Evolutionary conservation across 2,329 filamentous ascomycete species (phyloP).

Genomic region (Epicoccum nigrum): DNA sequence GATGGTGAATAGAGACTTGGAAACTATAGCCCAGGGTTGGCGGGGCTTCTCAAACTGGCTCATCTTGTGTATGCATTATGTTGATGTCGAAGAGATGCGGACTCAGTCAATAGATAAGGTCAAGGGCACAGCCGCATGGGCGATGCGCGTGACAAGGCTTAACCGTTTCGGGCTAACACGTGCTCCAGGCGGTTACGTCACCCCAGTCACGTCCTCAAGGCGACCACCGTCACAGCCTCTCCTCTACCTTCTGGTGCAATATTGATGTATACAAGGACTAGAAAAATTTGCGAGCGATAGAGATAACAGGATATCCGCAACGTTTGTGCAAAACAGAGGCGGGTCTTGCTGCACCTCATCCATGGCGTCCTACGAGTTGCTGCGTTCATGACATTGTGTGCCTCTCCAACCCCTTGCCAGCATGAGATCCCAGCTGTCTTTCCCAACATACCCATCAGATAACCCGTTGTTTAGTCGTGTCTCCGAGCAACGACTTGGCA

Average conservation of each 20-base stretch:
- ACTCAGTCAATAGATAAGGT: slow-evolving; percentile 20
- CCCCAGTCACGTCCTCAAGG: slow-evolving; percentile 3
- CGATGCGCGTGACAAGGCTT: slow-evolving; percentile 8
- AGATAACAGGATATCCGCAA: too few species aligned
- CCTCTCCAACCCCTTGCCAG: background rate
- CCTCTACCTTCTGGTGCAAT: background rate
- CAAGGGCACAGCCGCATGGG: slow-evolving; percentile 6
- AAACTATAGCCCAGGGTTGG: slow-evolving; percentile 22
- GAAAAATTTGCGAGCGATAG: too few species aligned
- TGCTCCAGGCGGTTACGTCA: slow-evolving; percentile 12
- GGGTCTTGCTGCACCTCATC: too few species aligned
- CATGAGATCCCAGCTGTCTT: background rate
- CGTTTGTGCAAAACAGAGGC: too few species aligned
- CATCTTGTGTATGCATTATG: slow-evolving; percentile 31
- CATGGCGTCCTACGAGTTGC: background rate
- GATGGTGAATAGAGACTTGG: slow-evolving; percentile 20
- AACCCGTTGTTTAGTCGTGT: background rate
- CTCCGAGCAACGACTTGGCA: slow-evolving; percentile 1
- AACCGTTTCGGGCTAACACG: background rate
- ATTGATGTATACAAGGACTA: too few species aligned
- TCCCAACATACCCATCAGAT: too few species aligned
- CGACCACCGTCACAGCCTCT: background rate
- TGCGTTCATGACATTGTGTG: background rate
- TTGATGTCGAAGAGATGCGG: slow-evolving; percentile 15
- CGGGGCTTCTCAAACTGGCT: slow-evolving; percentile 15